phyloP scores from a whole-genome alignment of 768 basidiomycete species.

The Auriscalpium vulgare region DNA sequence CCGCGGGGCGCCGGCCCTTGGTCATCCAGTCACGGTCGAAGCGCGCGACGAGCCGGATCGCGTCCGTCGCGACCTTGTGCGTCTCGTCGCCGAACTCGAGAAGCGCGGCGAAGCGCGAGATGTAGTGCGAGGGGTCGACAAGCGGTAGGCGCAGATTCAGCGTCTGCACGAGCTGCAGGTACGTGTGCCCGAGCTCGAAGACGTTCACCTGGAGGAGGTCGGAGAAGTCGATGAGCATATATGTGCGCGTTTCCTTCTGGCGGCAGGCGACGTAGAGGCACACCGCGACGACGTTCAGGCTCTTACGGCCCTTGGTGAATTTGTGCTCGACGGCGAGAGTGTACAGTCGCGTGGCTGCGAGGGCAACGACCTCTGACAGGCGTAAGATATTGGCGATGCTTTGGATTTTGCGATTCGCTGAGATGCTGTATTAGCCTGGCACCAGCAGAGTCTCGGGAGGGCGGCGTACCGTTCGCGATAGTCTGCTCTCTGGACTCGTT shows the following conservation, averaged over 20 bases:
- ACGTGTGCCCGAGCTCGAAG: conserved; percentile 93
- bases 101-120: conserved; percentile 87
- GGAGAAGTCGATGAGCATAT: conserved; percentile 99
- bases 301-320: conserved; percentile 89
- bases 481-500: conserved; percentile 86
- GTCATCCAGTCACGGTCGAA: conserved; percentile 99
- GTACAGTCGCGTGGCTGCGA: conserved; percentile 81
- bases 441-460: not conserved
- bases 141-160: conserved; percentile 80
- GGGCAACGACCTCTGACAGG: conserved; percentile 71
- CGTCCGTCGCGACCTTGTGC: conserved; percentile 85
- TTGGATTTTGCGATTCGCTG: conserved; percentile 79
- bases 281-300: conserved; percentile 89
- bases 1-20: conserved; percentile 88
- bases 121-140: conserved; percentile 95
- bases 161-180: conserved; percentile 86
- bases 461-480: conserved; percentile 70
- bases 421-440: not conserved
- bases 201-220: conserved; percentile 95
- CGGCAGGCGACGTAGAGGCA: conserved; percentile 93
- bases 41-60: conserved; percentile 85
- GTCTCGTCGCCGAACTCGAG: conserved; percentile 97
- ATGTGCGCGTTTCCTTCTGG: conserved; percentile 81
- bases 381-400: conserved; percentile 72
- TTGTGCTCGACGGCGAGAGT: conserved; percentile 91